Base-by-base conservation (phyloP, 1,139 yeast genomes). In the Taphrina deformans region DNA sequence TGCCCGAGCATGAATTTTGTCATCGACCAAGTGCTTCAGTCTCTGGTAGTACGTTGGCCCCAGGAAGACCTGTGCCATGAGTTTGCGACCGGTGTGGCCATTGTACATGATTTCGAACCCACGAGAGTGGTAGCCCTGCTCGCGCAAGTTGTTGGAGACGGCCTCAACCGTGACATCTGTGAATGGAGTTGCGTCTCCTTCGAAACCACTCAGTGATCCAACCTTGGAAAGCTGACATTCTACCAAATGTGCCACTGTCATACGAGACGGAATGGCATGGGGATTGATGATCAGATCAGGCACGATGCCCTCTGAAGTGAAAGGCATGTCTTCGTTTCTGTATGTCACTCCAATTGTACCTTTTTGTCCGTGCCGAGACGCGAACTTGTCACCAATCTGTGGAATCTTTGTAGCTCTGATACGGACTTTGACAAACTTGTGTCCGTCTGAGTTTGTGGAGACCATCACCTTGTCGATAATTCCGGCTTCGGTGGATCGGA, bases 311-410 rank as follows among this genome's bases (percentile, higher is more conserved):
- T 93, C 95, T 1, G 89, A 82, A n/a, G 96, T 87, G 76, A 95
- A 93, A 35, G 99, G 99, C 98, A 93, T 93, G 77, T 93, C 99
- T 78, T 93, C 99, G 76, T 93, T 95, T 75, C 98, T 85, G 76
- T 93, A 95, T 0, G 99, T 93, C 69, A 93, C 96, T 85, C 99
- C 99, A 77, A 95, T 92, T 29, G 99, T 95, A 87, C 99, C 99
- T 80, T 93, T 93, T 79, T 95, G 99, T 77, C 99, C 99, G 81
- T 93, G 99, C 80, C 99, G 89, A 52, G 98, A 92, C 3, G 99
- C 98, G 79, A 93, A 93, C 79, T 93, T 93, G 79, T 93, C 99
- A 78, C 99, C 99, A 78, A 95, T 93, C 79, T 93, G 99, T 12
- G 99, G 99, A 63, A 92, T 83, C 78, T 93, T 93, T 4, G 99